Percentiles rank a stretch among this genome's conserved stretches.
These are phyloP conservation scores for Rhodotorula sp. DNA, from an alignment of 1,284 basidiomycete genomes.

Conservation along the genomic window DNA sequence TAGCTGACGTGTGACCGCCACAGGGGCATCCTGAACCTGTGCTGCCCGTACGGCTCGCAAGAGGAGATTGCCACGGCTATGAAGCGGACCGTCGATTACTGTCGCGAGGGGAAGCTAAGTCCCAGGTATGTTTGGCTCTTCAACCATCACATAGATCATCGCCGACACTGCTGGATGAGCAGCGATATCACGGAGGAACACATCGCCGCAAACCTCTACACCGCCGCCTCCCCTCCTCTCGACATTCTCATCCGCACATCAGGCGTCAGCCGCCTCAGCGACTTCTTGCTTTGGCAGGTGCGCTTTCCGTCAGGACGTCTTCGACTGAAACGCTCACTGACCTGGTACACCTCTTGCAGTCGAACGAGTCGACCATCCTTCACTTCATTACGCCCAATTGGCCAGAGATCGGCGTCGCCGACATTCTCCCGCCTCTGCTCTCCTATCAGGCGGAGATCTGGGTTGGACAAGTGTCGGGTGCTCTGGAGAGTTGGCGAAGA, in stretches of 20 bases:
- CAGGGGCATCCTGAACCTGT: constrained; percentile 73
- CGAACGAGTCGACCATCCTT: constrained; percentile 77
- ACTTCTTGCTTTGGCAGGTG: constrained; percentile 94
- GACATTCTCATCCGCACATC: constrained; percentile 91
- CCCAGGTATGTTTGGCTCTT: constrained; percentile 49
- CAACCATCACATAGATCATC: constrained; percentile 28
- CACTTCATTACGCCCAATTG: constrained; percentile 88
- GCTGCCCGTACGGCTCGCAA: constrained; percentile 87
- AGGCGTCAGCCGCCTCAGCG: constrained; percentile 83
- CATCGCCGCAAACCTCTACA: constrained; percentile 66
- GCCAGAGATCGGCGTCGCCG: constrained; percentile 88
- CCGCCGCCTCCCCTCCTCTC: constrained; percentile 54
- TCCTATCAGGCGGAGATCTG: constrained; percentile 62
- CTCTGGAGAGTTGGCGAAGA: neutral
- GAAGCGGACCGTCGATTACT: constrained; percentile 25
- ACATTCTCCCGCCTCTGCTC: constrained; percentile 80
- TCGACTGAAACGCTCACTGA: neutral
- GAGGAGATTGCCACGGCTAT: constrained; percentile 88
- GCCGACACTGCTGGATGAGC: constrained; percentile 10
- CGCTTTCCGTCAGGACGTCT: constrained; percentile 43
- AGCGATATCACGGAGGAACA: constrained; percentile 64
- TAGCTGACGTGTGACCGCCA: too few species aligned
- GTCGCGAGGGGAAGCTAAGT: neutral
- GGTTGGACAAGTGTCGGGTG: neutral
- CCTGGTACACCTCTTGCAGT: constrained; percentile 52